These are phyloP conservation scores for Claviceps sp. DNA, from an alignment of 2,329 filamentous ascomycete genomes.

Conservation along the genomic window DNA sequence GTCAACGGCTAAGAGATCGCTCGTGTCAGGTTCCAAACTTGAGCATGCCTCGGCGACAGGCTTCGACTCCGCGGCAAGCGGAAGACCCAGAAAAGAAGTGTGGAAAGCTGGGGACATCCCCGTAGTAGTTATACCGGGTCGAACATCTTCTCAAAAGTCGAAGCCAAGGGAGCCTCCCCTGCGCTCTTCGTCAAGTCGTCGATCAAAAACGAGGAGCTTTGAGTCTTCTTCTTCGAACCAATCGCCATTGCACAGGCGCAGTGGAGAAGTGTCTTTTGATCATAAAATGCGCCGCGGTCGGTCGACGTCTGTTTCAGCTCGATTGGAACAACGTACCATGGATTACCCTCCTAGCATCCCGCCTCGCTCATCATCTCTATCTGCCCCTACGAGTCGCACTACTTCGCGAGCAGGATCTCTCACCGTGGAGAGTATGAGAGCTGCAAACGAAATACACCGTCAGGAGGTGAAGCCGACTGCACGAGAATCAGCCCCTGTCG, in stretches of 20 bases:
- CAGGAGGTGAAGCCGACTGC: background rate
- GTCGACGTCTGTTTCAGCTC: conserved; percentile 33
- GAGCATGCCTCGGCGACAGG: conserved; percentile 32
- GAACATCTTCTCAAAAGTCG: conserved; percentile 39
- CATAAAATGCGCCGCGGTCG: conserved; percentile 26
- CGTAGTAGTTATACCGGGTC: conserved; percentile 48
- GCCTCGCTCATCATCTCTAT: conserved; percentile 44
- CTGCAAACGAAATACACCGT: conserved; percentile 31
- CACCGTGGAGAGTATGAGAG: conserved; percentile 40
- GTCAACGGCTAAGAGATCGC: conserved; percentile 11
- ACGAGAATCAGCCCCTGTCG: background rate
- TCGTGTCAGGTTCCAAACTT: conserved; percentile 9
- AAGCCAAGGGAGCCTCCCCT: conserved; percentile 41
- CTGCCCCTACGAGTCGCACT: conserved; percentile 48
- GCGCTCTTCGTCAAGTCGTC: conserved; percentile 46
- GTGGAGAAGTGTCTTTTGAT: conserved; percentile 29
- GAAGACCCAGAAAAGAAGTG: conserved; percentile 43
- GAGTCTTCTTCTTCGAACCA: conserved; percentile 32
- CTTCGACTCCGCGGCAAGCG: conserved; percentile 35
- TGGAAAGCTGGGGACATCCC: conserved; percentile 47
- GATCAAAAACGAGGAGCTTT: conserved; percentile 39
- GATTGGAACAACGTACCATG: conserved; percentile 41
- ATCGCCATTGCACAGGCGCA: conserved; percentile 31
- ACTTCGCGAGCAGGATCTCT: conserved; percentile 24
- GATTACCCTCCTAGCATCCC: conserved; percentile 47